Conservation (phyloP, 202 grass and related monocot species). For the Panicum hallii region DNA sequence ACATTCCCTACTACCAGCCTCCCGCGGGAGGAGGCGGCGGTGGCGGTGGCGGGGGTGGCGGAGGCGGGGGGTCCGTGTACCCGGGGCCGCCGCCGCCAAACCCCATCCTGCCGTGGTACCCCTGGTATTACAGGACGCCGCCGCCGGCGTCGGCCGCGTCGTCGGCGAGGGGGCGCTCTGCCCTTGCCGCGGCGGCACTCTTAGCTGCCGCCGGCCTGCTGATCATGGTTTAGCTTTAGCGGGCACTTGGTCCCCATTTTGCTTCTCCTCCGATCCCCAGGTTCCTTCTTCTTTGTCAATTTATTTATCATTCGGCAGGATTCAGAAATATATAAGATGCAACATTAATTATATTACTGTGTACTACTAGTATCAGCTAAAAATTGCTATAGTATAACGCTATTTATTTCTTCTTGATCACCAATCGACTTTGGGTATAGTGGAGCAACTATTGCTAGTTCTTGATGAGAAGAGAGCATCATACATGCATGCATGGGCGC, state of each 20-base stretch:
- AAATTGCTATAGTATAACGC: not conserved
- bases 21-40: constrained; percentile 28
- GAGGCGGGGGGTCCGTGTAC: not conserved
- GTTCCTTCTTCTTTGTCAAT: not conserved
- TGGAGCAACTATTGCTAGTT: constrained; percentile 22
- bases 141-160: constrained; percentile 7
- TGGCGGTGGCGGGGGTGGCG: not conserved
- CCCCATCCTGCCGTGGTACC: constrained; percentile 80
- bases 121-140: constrained; percentile 75
- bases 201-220: not conserved
- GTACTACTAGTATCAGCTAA: not conserved
- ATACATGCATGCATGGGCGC: no score
- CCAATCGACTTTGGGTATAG: constrained; percentile 21
- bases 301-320: constrained; percentile 23
- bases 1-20: constrained; percentile 56
- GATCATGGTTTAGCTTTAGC: constrained; percentile 18
- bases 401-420: not conserved
- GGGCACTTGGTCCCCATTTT: not conserved
- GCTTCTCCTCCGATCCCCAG: not conserved
- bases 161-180: not conserved
- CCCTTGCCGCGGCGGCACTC: not conserved
- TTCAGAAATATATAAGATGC: constrained; percentile 21
- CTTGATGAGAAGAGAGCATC: no score
- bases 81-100: constrained; percentile 71
- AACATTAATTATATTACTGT: not conserved